These are phyloP conservation scores for Paraphaeosphaeria minitans DNA, from an alignment of 2,329 filamentous ascomycete species.

Conservation along the genomic window DNA sequence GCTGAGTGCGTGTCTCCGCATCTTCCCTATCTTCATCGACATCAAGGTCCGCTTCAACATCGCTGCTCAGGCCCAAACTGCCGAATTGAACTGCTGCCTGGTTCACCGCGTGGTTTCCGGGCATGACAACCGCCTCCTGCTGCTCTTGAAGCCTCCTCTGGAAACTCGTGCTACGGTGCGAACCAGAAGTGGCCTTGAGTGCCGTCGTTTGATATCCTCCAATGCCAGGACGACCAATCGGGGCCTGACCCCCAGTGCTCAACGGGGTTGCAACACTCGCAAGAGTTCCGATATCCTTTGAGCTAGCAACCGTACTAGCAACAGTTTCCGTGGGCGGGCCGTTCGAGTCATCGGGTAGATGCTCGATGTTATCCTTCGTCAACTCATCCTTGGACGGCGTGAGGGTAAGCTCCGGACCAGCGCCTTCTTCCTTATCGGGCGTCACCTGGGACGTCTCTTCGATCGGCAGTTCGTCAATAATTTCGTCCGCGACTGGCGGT, in stretches of 20 bases:
- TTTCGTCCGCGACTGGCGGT: slow-evolving; percentile 45
- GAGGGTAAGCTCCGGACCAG: slow-evolving; percentile 58
- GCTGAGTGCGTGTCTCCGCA: slow-evolving; percentile 90
- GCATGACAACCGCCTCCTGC: slow-evolving; percentile 98
- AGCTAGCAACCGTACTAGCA: slow-evolving; percentile 87
- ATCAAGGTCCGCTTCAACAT: slow-evolving; percentile 68
- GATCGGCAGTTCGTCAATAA: slow-evolving; percentile 38
- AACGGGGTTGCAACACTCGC: slow-evolving; percentile 61
- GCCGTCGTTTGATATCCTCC: slow-evolving; percentile 82
- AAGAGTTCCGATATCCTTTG: slow-evolving; percentile 71
- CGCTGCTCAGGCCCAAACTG: slow-evolving; percentile 86
- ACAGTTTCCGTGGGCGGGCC: slow-evolving; percentile 80
- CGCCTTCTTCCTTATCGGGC: slow-evolving; percentile 53
- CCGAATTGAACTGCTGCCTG: slow-evolving; percentile 94
- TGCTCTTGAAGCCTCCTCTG: slow-evolving; percentile 90
- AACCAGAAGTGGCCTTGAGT: slow-evolving; percentile 71
- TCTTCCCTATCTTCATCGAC: slow-evolving; percentile 95
- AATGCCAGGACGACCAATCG: slow-evolving; percentile 65
- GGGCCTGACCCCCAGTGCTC: slow-evolving; percentile 55
- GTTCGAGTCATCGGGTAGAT: slow-evolving; percentile 80
- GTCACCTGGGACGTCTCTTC: slow-evolving; percentile 36
- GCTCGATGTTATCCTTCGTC: slow-evolving; percentile 90
- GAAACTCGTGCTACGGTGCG: slow-evolving; percentile 75
- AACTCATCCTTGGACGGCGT: slow-evolving; percentile 79
- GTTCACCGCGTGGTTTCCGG: slow-evolving; percentile 92